A percentile compares a stretch with the other conserved stretches of the same genome.
Evolutionary conservation across 768 basidiomycete species (phyloP).

Genomic region (Clitopilus hobsonii): DNA sequence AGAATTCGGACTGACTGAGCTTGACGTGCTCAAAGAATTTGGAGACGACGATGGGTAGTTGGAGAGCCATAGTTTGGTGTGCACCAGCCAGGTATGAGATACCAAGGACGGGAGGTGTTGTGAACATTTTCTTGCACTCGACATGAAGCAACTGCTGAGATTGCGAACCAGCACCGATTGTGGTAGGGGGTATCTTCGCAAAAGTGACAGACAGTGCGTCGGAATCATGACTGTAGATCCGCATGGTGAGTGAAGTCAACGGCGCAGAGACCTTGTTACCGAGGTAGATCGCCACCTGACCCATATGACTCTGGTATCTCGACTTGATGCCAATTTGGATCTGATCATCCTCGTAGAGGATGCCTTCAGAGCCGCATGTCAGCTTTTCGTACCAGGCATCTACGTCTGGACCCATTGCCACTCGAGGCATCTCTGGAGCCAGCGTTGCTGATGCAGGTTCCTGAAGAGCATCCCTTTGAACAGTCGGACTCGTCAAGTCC

Average conservation of each 20-base stretch:
- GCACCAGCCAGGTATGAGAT: slow-evolving; percentile 92
- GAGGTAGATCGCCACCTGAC: slow-evolving; percentile 90
- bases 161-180: slow-evolving; percentile 78
- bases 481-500: slow-evolving; percentile 43
- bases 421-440: slow-evolving; percentile 37
- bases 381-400: slow-evolving; percentile 90
- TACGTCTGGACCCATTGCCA: slow-evolving; percentile 65
- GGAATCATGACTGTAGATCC: slow-evolving; percentile 66
- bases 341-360: slow-evolving; percentile 93
- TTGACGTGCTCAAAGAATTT: slow-evolving; percentile 95
- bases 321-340: slow-evolving; percentile 96
- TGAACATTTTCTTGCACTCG: slow-evolving; percentile 90
- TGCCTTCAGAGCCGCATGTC: slow-evolving; percentile 74
- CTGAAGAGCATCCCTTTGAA: slow-evolving; percentile 9
- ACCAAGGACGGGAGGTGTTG: slow-evolving; percentile 68
- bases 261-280: slow-evolving; percentile 92
- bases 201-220: slow-evolving; percentile 80
- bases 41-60: slow-evolving; percentile 80
- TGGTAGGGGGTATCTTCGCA: slow-evolving; percentile 85
- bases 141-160: slow-evolving; percentile 91
- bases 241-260: slow-evolving; percentile 88
- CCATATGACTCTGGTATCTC: slow-evolving; percentile 91
- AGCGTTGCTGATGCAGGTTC: slow-evolving; percentile 6
- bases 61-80: slow-evolving; percentile 79
- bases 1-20: slow-evolving; percentile 81